Percentiles rank a stretch among this genome's conserved stretches.
phyloP scores from a whole-genome alignment of 306 rosid species.

The Acacia melanoxylon region DNA sequence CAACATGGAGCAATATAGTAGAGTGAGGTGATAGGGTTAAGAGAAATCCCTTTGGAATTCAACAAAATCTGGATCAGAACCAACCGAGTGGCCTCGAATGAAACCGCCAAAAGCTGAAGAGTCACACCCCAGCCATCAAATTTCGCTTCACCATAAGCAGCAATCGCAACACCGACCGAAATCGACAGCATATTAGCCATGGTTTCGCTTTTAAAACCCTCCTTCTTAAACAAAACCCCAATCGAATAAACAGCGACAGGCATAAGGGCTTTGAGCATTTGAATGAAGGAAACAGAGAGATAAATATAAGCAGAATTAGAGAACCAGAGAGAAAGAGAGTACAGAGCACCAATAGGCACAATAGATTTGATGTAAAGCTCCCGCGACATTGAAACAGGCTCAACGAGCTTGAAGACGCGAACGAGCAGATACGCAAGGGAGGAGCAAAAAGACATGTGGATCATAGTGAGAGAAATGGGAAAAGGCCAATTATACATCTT shows the following conservation, averaged over 20 bases:
- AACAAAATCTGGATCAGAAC: constrained; percentile 67
- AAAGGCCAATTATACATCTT: constrained; percentile 75
- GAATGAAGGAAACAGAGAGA: constrained; percentile 74
- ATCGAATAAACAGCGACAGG: constrained; percentile 72
- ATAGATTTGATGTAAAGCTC: constrained; percentile 59
- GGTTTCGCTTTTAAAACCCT: constrained; percentile 45
- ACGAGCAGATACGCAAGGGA: constrained; percentile 63
- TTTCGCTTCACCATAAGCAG: constrained; percentile 67
- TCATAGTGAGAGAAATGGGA: constrained; percentile 76
- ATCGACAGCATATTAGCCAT: constrained; percentile 69
- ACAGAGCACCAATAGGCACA: constrained; percentile 70
- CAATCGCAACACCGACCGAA: constrained; percentile 60
- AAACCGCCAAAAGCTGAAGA: constrained; percentile 59
- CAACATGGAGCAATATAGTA: constrained; percentile 74
- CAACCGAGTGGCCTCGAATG: constrained; percentile 62
- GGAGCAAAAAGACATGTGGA: constrained; percentile 76
- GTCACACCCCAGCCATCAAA: constrained; percentile 56
- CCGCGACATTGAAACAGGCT: constrained; percentile 61
- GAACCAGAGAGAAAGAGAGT: constrained; percentile 72
- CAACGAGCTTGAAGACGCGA: constrained; percentile 61
- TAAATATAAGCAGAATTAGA: constrained; percentile 68
- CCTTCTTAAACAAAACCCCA: constrained; percentile 53
- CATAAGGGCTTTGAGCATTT: constrained; percentile 75
- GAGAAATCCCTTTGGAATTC: constrained; percentile 55
- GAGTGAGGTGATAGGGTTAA: constrained; percentile 67